Percentiles rank a stretch among this genome's conserved stretches.
Conservation (phyloP, 2,329 filamentous ascomycete species). For the Talaromyces amestolkiae region DNA sequence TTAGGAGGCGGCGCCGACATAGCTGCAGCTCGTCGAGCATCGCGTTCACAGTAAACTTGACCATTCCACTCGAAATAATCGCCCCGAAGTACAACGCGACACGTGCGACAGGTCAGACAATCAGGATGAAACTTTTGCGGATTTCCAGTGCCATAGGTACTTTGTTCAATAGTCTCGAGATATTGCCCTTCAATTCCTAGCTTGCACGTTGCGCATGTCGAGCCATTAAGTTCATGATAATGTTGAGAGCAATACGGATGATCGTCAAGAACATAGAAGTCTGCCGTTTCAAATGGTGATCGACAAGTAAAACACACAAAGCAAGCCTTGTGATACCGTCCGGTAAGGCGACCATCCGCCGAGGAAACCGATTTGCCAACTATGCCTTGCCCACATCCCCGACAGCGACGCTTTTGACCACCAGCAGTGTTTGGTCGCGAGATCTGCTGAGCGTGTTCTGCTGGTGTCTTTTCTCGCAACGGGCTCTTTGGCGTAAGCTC, state of each 20-base stretch:
- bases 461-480: slow-evolving; percentile 21
- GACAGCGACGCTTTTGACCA: slow-evolving; percentile 70
- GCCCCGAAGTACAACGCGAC: slow-evolving; percentile 68
- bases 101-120: slow-evolving; percentile 79
- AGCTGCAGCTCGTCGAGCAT: slow-evolving; percentile 64
- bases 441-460: slow-evolving; percentile 26
- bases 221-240: slow-evolving; percentile 88
- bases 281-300: slow-evolving; percentile 76
- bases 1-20: slow-evolving; percentile 34
- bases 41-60: slow-evolving; percentile 78
- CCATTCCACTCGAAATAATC: slow-evolving; percentile 91
- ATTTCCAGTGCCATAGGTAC: slow-evolving; percentile 28
- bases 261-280: slow-evolving; percentile 89
- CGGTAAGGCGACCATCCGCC: slow-evolving; percentile 85
- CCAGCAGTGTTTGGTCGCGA: slow-evolving; percentile 43
- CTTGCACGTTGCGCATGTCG: slow-evolving; percentile 75
- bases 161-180: slow-evolving; percentile 67
- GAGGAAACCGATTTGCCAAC: slow-evolving; percentile 90
- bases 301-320: slow-evolving; percentile 87
- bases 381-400: slow-evolving; percentile 75
- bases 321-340: slow-evolving; percentile 91
- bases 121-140: slow-evolving; percentile 73
- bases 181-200: slow-evolving; percentile 91
- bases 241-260: slow-evolving; percentile 86
- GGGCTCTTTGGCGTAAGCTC: slow-evolving; percentile 17